phyloP scores from a whole-genome alignment of 345 rosid species.

The Aquilaria malaccensis region DNA sequence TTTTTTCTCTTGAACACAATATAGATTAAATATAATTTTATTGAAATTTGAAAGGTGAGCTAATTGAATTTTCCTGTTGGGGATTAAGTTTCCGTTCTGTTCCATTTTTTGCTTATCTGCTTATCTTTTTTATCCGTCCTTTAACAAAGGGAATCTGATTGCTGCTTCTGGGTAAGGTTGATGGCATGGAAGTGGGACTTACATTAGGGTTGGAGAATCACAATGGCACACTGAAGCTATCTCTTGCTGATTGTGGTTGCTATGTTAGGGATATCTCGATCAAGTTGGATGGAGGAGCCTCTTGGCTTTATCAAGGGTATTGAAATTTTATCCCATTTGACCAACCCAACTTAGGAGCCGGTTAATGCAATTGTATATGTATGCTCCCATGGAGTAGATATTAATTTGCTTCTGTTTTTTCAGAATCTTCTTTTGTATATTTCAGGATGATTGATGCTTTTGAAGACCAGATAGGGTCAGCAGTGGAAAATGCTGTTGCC shows the following conservation, averaged over 20 bases:
- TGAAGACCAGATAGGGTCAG: slow-evolving; percentile 63
- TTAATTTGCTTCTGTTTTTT: slow-evolving; percentile 10
- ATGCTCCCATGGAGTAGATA: too few species aligned
- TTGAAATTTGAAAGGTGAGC: background rate
- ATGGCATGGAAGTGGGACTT: slow-evolving; percentile 96
- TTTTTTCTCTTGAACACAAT: too few species aligned
- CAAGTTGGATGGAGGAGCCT: slow-evolving; percentile 83
- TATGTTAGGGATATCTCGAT: slow-evolving; percentile 64
- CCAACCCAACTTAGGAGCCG: too few species aligned
- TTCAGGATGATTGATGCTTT: slow-evolving; percentile 87
- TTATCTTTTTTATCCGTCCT: slow-evolving; percentile 21
- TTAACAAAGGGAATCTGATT: slow-evolving; percentile 38
- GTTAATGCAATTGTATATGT: too few species aligned
- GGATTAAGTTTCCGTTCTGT: background rate
- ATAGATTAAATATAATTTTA: too few species aligned
- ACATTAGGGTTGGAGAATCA: slow-evolving; percentile 71
- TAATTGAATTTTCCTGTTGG: background rate
- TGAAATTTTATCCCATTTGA: slow-evolving; percentile 2
- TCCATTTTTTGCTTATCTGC: slow-evolving; percentile 15
- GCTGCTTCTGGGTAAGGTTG: slow-evolving; percentile 72
- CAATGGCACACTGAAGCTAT: slow-evolving; percentile 66
- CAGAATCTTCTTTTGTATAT: slow-evolving; percentile 33
- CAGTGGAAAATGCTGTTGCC: slow-evolving; percentile 76
- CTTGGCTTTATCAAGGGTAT: slow-evolving; percentile 99
- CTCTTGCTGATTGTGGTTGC: slow-evolving; percentile 73